phyloP scores from a whole-genome alignment of 2,329 filamentous ascomycete genomes.

The Fusarium luffae region DNA sequence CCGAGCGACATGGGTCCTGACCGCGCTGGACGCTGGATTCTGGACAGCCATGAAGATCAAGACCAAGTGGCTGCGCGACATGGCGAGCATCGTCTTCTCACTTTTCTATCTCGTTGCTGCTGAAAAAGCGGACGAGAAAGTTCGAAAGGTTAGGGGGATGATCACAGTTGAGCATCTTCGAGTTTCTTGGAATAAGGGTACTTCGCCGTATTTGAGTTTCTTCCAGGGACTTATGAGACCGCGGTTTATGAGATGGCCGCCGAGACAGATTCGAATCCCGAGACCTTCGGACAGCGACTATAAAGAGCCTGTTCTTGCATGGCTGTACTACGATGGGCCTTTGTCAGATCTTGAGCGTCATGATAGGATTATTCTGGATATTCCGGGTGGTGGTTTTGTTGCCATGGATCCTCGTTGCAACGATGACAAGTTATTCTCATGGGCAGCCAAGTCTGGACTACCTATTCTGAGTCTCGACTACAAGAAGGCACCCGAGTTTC shows the following conservation, averaged over 20 bases:
- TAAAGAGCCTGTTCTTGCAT: conserved; percentile 82
- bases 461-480: conserved; percentile 94
- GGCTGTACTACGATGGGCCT: conserved; percentile 95
- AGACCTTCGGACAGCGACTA: conserved; percentile 84
- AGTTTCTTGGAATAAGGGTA: conserved; percentile 95
- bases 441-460: conserved; percentile 89
- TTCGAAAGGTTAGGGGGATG: conserved; percentile 86
- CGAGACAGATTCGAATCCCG: conserved; percentile 85
- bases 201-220: conserved; percentile 83
- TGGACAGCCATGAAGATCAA: conserved; percentile 98
- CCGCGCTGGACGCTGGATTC: conserved; percentile 93
- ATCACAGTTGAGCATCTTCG: conserved; percentile 92
- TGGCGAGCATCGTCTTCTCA: conserved; percentile 85
- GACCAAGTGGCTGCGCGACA: conserved; percentile 80
- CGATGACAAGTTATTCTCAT: conserved; percentile 92
- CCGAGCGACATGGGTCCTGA: conserved; percentile 95
- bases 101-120: conserved; percentile 92
- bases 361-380: conserved; percentile 83
- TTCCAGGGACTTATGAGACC: conserved; percentile 80
- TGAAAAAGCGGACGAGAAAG: conserved; percentile 96
- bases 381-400: conserved; percentile 94
- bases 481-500: conserved; percentile 63
- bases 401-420: conserved; percentile 96
- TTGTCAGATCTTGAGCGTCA: conserved; percentile 80
- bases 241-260: conserved; percentile 81